Base-by-base conservation (phyloP, 139 green algal genomes). In the Tetraselmis chui region DNA sequence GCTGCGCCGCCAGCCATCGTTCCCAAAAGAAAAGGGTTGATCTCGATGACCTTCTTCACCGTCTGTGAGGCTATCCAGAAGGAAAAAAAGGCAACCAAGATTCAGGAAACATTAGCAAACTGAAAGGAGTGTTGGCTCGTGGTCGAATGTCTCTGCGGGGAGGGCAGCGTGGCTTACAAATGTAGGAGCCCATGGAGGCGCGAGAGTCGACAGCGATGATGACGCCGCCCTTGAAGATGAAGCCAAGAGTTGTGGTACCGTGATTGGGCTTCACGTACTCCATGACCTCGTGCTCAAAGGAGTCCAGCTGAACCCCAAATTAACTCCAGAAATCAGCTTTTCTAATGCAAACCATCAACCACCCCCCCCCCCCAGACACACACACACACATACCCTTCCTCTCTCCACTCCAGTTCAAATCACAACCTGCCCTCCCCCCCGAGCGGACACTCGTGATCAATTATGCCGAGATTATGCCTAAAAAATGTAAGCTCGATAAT, bases 1-100 rank as follows among this genome's bases (percentile, higher is more conserved):
- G 96, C 96, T 5, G 97, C 97, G 75, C 96, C 97, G 80, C 97
- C 97, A 31, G 97, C 97, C 96, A 99, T 99, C 27, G 97, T 99
- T 26, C 96, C 97, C 76, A 99, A 89, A 31, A 99, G 88, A 89
- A 93, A 99, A 18, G 93, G 93, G 86, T 99, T 99, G 89, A 99
- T 99, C 87, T 99, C 95, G 59, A 99, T 98, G 1, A 99, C 95
- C 85, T 99, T 99, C 89, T 99, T 98, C 32, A 98, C 94, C 0
- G 95, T 97, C 82, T 99, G 96, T 0, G 95, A 98, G 1, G 94
- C 93, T 96, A 89, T 84, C 81, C 0, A 1, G 11, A 32, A 59
- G 76, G 5, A 80, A 28, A n/a, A n/a, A n/a, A n/a, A n/a, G n/a
- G n/a, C n/a, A n/a, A n/a, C n/a, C n/a, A n/a, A n/a, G n/a, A n/a